These are phyloP conservation scores for Coleophoma cylindrospora DNA, from an alignment of 2,329 filamentous ascomycete species.

Conservation along the genomic window DNA sequence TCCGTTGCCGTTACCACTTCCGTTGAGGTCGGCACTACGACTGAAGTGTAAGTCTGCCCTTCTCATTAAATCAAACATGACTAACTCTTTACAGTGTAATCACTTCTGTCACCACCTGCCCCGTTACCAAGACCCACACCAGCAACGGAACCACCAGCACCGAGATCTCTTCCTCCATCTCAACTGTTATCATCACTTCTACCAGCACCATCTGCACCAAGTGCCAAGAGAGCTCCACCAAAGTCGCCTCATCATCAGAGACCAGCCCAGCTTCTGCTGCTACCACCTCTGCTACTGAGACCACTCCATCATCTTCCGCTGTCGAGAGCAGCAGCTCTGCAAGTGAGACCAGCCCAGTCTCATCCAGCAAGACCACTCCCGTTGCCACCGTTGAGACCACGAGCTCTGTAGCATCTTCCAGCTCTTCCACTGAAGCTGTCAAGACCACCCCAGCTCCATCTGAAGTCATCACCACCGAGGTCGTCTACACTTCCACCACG, in stretches of 20 bases:
- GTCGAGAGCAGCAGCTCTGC: neutral
- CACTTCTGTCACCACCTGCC: slow-evolving; percentile 24
- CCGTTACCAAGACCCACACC: slow-evolving; percentile 13
- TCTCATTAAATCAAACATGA: too few species aligned
- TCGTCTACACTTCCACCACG: slow-evolving; percentile 1
- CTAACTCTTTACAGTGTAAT: neutral
- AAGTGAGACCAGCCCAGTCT: neutral
- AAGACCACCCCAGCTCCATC: slow-evolving; percentile 2
- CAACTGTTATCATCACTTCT: slow-evolving; percentile 28
- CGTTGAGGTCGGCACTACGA: slow-evolving; percentile 3
- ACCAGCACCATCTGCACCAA: slow-evolving; percentile 25
- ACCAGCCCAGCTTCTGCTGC: neutral
- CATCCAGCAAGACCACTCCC: neutral
- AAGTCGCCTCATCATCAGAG: slow-evolving; percentile 1
- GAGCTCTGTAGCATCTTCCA: neutral
- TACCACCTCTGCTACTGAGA: neutral
- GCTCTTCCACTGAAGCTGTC: neutral
- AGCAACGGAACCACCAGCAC: slow-evolving; percentile 16
- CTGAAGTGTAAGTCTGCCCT: slow-evolving; percentile 9
- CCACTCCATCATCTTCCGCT: neutral
- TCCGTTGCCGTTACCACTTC: slow-evolving; percentile 10
- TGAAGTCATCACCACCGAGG: neutral
- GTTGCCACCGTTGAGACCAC: neutral
- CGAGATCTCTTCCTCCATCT: slow-evolving; percentile 19
- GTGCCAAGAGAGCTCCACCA: slow-evolving; percentile 7